A percentile compares a stretch with the other conserved stretches of the same genome.
Evolutionary conservation across 192 early-diverging fungal species (phyloP).

Genomic region (Podila horticola): DNA sequence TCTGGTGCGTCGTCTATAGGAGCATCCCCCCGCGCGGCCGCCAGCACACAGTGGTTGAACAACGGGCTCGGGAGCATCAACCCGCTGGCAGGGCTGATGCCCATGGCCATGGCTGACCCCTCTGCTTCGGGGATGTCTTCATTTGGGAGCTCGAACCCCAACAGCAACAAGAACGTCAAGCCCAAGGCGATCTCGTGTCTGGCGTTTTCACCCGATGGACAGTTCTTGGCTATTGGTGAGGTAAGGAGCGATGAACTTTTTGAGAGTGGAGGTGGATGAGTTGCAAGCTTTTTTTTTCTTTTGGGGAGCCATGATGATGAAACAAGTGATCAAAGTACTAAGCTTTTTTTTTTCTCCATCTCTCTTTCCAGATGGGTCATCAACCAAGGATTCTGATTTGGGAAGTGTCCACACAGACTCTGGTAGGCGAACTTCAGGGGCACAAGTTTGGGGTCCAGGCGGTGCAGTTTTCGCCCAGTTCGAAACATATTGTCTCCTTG

Average conservation of each 20-base stretch:
- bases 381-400: slow-evolving; percentile 82
- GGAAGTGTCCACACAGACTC: slow-evolving; percentile 62
- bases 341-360: too few species aligned
- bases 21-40: slow-evolving; percentile 14
- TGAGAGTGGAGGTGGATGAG: neutral
- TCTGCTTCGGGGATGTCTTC: slow-evolving; percentile 6
- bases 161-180: slow-evolving; percentile 47
- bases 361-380: slow-evolving; percentile 69
- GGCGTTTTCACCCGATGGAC: slow-evolving; percentile 74
- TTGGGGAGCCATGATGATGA: too few species aligned
- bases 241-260: slow-evolving; percentile 41
- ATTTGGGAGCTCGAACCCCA: slow-evolving; percentile 23
- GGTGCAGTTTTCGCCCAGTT: slow-evolving; percentile 78
- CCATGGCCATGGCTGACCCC: slow-evolving; percentile 40
- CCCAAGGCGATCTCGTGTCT: slow-evolving; percentile 80
- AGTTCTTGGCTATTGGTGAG: slow-evolving; percentile 81
- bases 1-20: slow-evolving; percentile 6
- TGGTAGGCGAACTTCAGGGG: slow-evolving; percentile 71
- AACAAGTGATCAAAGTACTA: too few species aligned
- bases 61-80: slow-evolving; percentile 25
- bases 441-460: slow-evolving; percentile 84
- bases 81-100: slow-evolving; percentile 41
- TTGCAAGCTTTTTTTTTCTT: neutral
- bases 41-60: slow-evolving; percentile 37
- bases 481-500: slow-evolving; percentile 73